Conservation (phyloP, 176 grass and related monocot genomes). For the Chloris gayana region DNA sequence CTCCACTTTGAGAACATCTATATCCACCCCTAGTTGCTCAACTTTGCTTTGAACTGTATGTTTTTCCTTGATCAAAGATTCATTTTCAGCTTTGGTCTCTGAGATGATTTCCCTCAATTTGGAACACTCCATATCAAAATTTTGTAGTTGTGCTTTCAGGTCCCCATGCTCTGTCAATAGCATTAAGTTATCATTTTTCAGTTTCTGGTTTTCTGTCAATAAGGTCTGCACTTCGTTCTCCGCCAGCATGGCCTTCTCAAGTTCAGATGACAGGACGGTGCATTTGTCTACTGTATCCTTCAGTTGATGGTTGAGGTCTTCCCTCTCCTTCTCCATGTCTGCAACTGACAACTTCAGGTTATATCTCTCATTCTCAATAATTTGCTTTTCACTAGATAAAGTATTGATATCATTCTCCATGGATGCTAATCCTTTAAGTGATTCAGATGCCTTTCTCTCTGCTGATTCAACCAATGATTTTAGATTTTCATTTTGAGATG, state of each 20-base stretch:
- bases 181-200: conserved; percentile 60
- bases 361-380: conserved; percentile 49
- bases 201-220: conserved; percentile 47
- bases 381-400: conserved; percentile 51
- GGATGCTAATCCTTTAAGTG: conserved; percentile 32
- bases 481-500: conserved; percentile 59
- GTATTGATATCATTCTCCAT: conserved; percentile 49
- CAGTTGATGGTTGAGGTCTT: conserved; percentile 43
- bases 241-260: conserved; percentile 41
- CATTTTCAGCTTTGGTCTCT: conserved; percentile 53
- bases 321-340: conserved; percentile 43
- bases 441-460: conserved; percentile 48
- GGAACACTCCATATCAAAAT: conserved; percentile 27
- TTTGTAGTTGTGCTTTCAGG: conserved; percentile 51
- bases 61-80: conserved; percentile 39
- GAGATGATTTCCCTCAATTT: conserved; percentile 38
- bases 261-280: conserved; percentile 36
- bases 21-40: conserved; percentile 36
- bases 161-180: conserved; percentile 42
- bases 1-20: conserved; percentile 49
- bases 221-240: conserved; percentile 52
- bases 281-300: conserved; percentile 44
- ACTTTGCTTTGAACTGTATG: conserved; percentile 48
- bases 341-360: conserved; percentile 39
- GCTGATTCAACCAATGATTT: conserved; percentile 49